phyloP scores from a whole-genome alignment of 108 stramenopile species.

The Skeletonema potamos region DNA sequence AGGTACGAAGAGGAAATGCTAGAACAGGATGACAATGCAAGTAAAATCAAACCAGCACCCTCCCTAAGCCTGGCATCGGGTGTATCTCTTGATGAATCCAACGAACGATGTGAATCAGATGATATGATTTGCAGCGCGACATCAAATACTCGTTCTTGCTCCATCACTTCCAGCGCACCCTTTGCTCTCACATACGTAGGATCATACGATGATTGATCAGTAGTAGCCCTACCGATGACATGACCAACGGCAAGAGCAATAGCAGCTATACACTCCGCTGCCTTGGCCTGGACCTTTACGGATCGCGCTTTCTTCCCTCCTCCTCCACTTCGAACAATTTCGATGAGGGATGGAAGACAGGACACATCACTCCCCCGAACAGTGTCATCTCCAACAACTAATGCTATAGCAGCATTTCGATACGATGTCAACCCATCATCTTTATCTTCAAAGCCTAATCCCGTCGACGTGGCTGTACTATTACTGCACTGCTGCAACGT shows the following conservation, averaged over 20 bases:
- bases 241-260: constrained; percentile 30
- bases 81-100: constrained; percentile 61
- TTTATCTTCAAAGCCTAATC: background rate
- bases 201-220: constrained; percentile 4
- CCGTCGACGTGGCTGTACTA: background rate
- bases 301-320: constrained; percentile 6
- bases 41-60: constrained; percentile 63
- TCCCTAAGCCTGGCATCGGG: constrained; percentile 66
- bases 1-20: constrained; percentile 64
- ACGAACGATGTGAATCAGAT: constrained; percentile 53
- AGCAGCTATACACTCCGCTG: constrained; percentile 34
- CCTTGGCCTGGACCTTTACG: constrained; percentile 26
- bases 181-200: constrained; percentile 6
- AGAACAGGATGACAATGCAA: constrained; percentile 64
- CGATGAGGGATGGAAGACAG: constrained; percentile 41
- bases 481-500: constrained; percentile 15
- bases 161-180: constrained; percentile 32
- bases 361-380: constrained; percentile 6
- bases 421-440: constrained; percentile 47
- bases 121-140: constrained; percentile 20
- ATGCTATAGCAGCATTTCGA: constrained; percentile 73
- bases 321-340: constrained; percentile 30
- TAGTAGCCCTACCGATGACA: background rate
- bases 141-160: constrained; percentile 31
- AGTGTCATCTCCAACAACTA: constrained; percentile 60